A percentile compares a stretch with the other conserved stretches of the same genome.
Evolutionary conservation across 2,329 filamentous ascomycete genomes (phyloP).

Genomic region (Tolypocladium amazonense): DNA sequence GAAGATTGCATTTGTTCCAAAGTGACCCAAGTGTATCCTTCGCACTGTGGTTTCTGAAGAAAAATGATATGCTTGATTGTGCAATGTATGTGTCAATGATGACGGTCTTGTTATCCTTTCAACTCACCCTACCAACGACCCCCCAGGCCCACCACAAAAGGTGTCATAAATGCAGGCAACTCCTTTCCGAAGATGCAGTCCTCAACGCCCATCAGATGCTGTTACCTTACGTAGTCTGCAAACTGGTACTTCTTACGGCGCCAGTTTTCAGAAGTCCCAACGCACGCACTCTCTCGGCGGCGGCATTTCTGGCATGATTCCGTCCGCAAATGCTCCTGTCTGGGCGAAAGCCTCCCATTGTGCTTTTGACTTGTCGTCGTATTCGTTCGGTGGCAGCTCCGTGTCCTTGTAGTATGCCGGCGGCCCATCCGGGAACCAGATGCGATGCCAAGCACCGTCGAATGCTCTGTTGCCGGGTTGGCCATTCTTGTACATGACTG

Average conservation of each 20-base stretch:
- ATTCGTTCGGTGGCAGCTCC: constrained; percentile 44
- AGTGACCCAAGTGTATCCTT: neutral
- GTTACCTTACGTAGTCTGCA: neutral
- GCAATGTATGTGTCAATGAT: neutral
- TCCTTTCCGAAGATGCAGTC: neutral
- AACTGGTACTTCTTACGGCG: neutral
- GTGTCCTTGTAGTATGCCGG: constrained; percentile 54
- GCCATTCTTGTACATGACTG: constrained; percentile 44
- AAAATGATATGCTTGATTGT: neutral
- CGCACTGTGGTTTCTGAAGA: neutral
- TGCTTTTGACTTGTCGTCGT: constrained; percentile 48
- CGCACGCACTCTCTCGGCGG: constrained; percentile 66
- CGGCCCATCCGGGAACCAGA: constrained; percentile 65
- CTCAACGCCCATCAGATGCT: constrained; percentile 4
- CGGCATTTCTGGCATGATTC: constrained; percentile 64
- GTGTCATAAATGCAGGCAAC: neutral
- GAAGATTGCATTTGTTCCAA: neutral
- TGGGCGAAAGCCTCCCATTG: constrained; percentile 56
- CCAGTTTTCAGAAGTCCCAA: constrained; percentile 53
- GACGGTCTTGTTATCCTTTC: neutral
- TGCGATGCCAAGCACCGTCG: constrained; percentile 48
- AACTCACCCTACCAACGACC: neutral
- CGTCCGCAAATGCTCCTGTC: constrained; percentile 58
- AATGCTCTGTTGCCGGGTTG: constrained; percentile 37
- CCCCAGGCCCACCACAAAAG: neutral